Evolutionary conservation across 129 eudicot genomes (phyloP), one percentile per base, ranked within the genome.

Genomic region (Tagetes patula): DNA sequence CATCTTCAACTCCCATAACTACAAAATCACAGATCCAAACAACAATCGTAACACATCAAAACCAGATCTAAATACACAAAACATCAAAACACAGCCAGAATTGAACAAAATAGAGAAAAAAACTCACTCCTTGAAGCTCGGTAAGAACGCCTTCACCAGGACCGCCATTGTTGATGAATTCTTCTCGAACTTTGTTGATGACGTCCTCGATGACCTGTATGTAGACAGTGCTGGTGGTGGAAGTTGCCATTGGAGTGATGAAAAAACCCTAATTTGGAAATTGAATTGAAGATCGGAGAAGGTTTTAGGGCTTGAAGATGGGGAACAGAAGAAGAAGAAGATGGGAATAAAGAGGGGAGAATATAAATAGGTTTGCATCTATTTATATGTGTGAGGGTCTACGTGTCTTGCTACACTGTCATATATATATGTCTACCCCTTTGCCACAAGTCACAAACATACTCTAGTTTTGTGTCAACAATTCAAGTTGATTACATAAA

Each of bases 281-380:
- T 27, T 1, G 58, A 52, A 58, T 20, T 34, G 12, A 32, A 43
- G 72, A 46, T 42, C 8, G 43, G 50, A 62, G 55, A 46, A 43
- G 45, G 64, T 65, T 20, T 20, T 60, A 72, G 81, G 80, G 78
- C 66, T 68, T 56, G 70, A 70, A 6, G 37, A 4, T 40, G 77
- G 42, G 76, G 75, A 70, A 73, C 27, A 79, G 76, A 75, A 76
- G 68, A 43, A 59, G 34, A 7, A 37, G 88, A 85, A 83, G 63
- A 55, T 20, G 70, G 72, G 85, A 77, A 79, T 83, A 83, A 73
- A 87, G 79, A 56, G 47, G 78, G 13, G 87, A 85, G 87, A 85
- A 84, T 91, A 91, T 91, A 91, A 91, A 91, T 91, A 91, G 91
- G 97, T 91, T 91, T 85, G 88, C 86, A 82, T 85, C 38, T n/a